Evolutionary conservation across 306 rosid genomes (phyloP).

Genomic region (Inga laurina): DNA sequence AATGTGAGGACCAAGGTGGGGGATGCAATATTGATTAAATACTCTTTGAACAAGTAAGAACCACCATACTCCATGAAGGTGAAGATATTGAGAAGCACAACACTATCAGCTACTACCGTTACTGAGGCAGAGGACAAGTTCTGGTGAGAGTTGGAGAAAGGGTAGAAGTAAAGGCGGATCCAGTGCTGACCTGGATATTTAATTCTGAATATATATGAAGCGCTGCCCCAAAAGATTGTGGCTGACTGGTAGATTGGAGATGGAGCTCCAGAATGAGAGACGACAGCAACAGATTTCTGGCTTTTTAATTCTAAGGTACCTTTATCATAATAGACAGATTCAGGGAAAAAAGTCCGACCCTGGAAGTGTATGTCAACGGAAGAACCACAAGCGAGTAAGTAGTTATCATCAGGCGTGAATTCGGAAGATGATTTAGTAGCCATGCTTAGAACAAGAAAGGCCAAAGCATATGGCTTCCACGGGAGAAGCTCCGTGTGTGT

Average conservation of each 20-base stretch:
- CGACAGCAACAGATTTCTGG: constrained; percentile 54
- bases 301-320: constrained; percentile 29
- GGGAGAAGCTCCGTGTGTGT: constrained; percentile 31
- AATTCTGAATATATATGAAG: constrained; percentile 67
- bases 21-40: constrained; percentile 50
- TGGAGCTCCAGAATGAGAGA: constrained; percentile 54
- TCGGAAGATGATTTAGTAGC: constrained; percentile 44
- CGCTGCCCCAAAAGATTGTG: constrained; percentile 54
- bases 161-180: constrained; percentile 77
- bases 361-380: constrained; percentile 53
- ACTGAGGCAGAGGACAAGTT: constrained; percentile 53
- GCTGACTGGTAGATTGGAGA: constrained; percentile 74
- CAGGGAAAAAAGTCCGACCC: constrained; percentile 71
- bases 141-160: constrained; percentile 43
- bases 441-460: background rate
- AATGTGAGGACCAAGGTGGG: constrained; percentile 49
- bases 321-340: constrained; percentile 28
- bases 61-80: constrained; percentile 47
- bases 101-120: constrained; percentile 48
- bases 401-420: constrained; percentile 67
- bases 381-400: constrained; percentile 72
- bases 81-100: constrained; percentile 59
- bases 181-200: constrained; percentile 65
- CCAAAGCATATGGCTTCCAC: constrained; percentile 33
- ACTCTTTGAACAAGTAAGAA: constrained; percentile 58